Conservation (phyloP, 768 basidiomycete species). For the Kwoniella bestiolae region DNA sequence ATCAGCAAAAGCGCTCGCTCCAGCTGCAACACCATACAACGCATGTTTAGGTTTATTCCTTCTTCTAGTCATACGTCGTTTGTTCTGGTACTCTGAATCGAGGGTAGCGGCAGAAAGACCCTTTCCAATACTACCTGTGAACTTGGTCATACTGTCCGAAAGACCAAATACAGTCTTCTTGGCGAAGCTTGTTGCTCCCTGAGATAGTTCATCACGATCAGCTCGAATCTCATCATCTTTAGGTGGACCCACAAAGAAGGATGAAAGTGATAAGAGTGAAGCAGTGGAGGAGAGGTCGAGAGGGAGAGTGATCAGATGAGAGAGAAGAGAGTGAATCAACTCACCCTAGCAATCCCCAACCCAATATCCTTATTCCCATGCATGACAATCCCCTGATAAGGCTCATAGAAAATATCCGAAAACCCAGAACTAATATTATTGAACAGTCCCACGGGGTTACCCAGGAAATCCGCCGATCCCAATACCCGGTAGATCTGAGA, state of each 20-base stretch:
- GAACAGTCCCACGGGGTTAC: slow-evolving; percentile 86
- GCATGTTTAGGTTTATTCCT: slow-evolving; percentile 96
- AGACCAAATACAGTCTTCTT: slow-evolving; percentile 98
- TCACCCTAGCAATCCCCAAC: slow-evolving; percentile 88
- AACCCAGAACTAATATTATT: slow-evolving; percentile 98
- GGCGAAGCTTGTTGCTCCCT: slow-evolving; percentile 97
- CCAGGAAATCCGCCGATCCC: slow-evolving; percentile 91
- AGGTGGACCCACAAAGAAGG: too few species aligned
- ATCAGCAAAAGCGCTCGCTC: slow-evolving; percentile 89
- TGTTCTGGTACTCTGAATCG: slow-evolving; percentile 92
- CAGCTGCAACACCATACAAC: slow-evolving; percentile 96
- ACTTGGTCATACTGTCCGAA: slow-evolving; percentile 94
- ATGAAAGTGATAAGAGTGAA: neutral
- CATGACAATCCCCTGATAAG: slow-evolving; percentile 94
- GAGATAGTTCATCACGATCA: slow-evolving; percentile 27
- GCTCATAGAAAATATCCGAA: slow-evolving; percentile 97
- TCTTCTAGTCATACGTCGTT: slow-evolving; percentile 81
- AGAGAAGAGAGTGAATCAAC: too few species aligned
- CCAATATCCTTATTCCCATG: slow-evolving; percentile 94
- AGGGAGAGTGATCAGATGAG: too few species aligned
- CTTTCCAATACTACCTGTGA: slow-evolving; percentile 96
- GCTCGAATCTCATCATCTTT: slow-evolving; percentile 7
- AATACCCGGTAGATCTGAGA: slow-evolving; percentile 94
- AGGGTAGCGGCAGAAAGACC: slow-evolving; percentile 95
- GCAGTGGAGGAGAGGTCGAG: too few species aligned